Evolutionary conservation across 1,284 basidiomycete species (phyloP), one percentile per base, ranked within the genome.

Genomic region (Boletus hoseneyae): DNA sequence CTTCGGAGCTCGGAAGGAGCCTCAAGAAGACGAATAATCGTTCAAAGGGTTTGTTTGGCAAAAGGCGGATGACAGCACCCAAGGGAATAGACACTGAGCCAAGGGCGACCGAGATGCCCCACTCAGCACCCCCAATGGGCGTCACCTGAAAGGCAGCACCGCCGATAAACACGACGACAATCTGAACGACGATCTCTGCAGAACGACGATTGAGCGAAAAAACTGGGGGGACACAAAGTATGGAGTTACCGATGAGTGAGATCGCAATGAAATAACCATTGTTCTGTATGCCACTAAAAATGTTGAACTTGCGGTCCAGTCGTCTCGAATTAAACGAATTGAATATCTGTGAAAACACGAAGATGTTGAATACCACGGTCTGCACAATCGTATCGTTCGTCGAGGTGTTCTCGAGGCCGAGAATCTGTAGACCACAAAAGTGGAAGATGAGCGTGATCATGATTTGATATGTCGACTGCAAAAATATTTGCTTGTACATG

Each of bases 291-390:
- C 91, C 93, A 60, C 89, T 83, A 62, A 98, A 93, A 53, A 98
- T 82, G 70, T 99, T 99, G 57, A 94, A 76, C 51, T 83, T 81
- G 52, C 82, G 82, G 61, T 96, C 93, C 45, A 99, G 76, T 38
- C 92, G 79, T 49, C 96, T 79, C 58, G 87, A 93, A 65, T 98
- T 98, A 70, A 98, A 70, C 54, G 93, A 94, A 74, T 97, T 97
- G 73, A 85, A 92, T 59, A 97, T 93, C 68, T 97, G 93, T 44
- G 91, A 92, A 70, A 97, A 98, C 40, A 99, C 96, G 64, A 97
- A 99, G 15, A 86, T 78, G 66, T 98, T 99, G 83, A 99, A 99
- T 36, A 97, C 90, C 12, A 98, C 75, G 0, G 95, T 93, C 60
- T 86, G 83, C 11, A 96, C 77, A 48, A 87, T 72, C 9, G 72